Conservation (phyloP, 2,329 filamentous ascomycete species). For the Penicillium sp. region DNA sequence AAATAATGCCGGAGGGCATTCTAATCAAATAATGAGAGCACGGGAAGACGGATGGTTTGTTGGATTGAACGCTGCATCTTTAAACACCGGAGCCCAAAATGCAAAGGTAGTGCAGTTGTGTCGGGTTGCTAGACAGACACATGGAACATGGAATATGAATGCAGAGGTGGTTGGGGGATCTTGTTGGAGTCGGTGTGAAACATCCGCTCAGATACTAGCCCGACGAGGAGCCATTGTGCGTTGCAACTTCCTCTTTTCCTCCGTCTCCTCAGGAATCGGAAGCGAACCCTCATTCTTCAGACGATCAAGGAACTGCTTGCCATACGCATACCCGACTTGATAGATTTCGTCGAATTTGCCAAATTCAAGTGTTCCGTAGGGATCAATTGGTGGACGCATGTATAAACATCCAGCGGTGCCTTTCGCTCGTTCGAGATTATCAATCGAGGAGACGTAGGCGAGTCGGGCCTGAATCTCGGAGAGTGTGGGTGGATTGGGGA, state of each 20-base stretch:
- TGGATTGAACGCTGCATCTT: neutral
- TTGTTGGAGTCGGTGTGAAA: no score
- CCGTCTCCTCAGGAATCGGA: constrained; percentile 70
- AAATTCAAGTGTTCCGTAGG: constrained; percentile 93
- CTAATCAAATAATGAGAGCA: neutral
- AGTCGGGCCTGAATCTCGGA: constrained; percentile 94
- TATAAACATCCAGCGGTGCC: constrained; percentile 88
- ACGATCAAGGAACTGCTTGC: constrained; percentile 75
- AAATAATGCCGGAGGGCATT: neutral
- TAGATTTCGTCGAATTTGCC: constrained; percentile 98
- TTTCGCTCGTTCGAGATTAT: constrained; percentile 92
- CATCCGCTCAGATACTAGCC: constrained; percentile 64
- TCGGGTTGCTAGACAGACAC: neutral
- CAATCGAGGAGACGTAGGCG: constrained; percentile 92
- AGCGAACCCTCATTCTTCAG: constrained; percentile 79
- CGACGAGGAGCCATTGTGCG: constrained; percentile 78
- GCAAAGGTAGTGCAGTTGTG: neutral
- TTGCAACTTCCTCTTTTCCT: constrained; percentile 74
- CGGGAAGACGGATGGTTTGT: neutral
- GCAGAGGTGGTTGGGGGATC: no score
- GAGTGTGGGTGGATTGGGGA: constrained; percentile 89
- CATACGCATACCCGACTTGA: constrained; percentile 82
- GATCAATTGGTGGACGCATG: constrained; percentile 92
- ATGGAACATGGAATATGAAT: neutral
- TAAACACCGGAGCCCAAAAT: neutral